Evolutionary conservation across 2,329 filamentous ascomycete genomes (phyloP), one percentile per base, ranked within the genome.

Genomic region (Fusarium abutilonis): DNA sequence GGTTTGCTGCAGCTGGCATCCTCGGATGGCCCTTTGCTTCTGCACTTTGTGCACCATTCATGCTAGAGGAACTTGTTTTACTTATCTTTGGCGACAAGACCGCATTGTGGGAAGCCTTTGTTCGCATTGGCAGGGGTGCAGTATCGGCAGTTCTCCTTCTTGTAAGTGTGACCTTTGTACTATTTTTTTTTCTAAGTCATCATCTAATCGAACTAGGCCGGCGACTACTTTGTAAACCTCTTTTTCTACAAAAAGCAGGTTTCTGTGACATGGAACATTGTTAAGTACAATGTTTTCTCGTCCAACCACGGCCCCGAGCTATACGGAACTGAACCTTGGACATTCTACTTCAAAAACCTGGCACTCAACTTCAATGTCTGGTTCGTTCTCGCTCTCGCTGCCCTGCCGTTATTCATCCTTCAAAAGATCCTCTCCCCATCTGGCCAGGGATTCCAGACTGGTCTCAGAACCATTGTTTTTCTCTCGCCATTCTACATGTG

Each of bases 321-420:
- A 32, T 99, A 97, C 71, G 95, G 95, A 40, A 96, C 92, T 1
- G 95, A 99, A 76, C 92, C 94, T 2, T 98, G 94, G 95, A 89
- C 93, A 49, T 99, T 97, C 74, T 99, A 99, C 76, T 82, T 97
- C 68, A 90, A 91, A 69, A 99, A 99, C 70, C 79, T 99, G 39
- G 79, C 89, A 14, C 82, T 99, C 56, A 99, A 99, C 79, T 99
- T 98, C 82, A 97, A 98, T 73, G 77, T 96, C 42, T 98, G 93
- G 92, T 93, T 97, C 68, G 72, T 92, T 10, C 82, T 98, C 11
- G 93, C 93, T 0, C 75, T 97, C 42, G 73, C 86, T 6, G 86
- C 90, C 1, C 78, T 92, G 14, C 94, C 94, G 0, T 78, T 97
- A 1, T 88, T 96, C 64, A 66, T 91, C 0, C 65, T 93, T 0